Evolutionary conservation across 192 early-diverging fungal species (phyloP), one percentile per base, ranked within the genome.

Genomic region (Backusella liffmaniae): DNA sequence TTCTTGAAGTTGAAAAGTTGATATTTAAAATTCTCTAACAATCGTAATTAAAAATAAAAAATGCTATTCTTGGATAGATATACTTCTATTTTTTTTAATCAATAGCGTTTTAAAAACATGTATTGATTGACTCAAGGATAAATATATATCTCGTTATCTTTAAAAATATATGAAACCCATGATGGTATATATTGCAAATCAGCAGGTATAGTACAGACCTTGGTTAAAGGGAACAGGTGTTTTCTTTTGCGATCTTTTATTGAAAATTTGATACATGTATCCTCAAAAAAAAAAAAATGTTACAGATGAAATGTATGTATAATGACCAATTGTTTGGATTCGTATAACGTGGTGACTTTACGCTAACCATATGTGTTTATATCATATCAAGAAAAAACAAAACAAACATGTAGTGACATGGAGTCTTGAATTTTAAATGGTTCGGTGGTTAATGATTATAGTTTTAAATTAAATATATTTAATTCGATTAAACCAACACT

Each of bases 361-460:
- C 3, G 10, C 26, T 29, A 62, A 29, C 23, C 23, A 26, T 29
- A 29, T 26, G 56, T 62, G 56, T 26, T 13, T 62, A 62, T 62
- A 62, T 62, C 56, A 62, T 62, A 62, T 62, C 56, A 62, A 29
- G n/a, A 23, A 62, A 56, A 62, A 62, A 23, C 56, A 29, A 62
- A 62, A 62, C 56, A 62, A 62, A 62, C 42, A 44, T 10, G 10
- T 62, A 12, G 56, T 62, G 56, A 62, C 4, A 62, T 62, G 29
- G 56, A 4, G 7, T 4, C n/a, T 62, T 13, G 26, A 26, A 62
- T n/a, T 62, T 23, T 29, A 30, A 62, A 26, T 62, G 4, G 56
- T 29, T 62, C 10, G 3, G 2, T 10, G 23, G 56, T 4, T 26
- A 62, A 12, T 26, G 21, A 26, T 26, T 59, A 59, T 59, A 59